Evolutionary conservation across 2,329 filamentous ascomycete species (phyloP).

Genomic region (Aspergillus pseudoglaucus): DNA sequence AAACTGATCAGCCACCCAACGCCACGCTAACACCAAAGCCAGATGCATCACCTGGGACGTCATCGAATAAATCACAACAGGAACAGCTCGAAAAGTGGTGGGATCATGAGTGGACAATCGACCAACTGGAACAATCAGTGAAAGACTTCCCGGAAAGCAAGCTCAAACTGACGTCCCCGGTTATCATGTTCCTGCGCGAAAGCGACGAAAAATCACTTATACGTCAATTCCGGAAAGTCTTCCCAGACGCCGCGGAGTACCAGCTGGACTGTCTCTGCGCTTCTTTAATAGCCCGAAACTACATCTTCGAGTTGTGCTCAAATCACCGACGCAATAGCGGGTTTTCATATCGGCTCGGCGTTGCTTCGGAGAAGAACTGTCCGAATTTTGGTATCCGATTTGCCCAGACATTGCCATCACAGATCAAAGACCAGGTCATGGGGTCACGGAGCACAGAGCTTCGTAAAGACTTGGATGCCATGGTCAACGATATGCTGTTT

Average conservation of each 20-base stretch:
- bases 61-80: slow-evolving; percentile 20
- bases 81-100: slow-evolving; percentile 26
- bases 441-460: slow-evolving; percentile 26
- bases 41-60: slow-evolving; percentile 11
- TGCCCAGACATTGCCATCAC: slow-evolving; percentile 18
- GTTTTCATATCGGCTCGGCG: slow-evolving; percentile 18
- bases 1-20: slow-evolving; percentile 15
- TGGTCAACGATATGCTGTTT: slow-evolving; percentile 32
- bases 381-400: slow-evolving; percentile 28
- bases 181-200: slow-evolving; percentile 32
- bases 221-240: slow-evolving; percentile 31
- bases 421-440: slow-evolving; percentile 24
- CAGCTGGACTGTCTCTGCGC: slow-evolving; percentile 33
- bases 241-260: slow-evolving; percentile 26
- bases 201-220: slow-evolving; percentile 30
- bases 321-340: slow-evolving; percentile 17
- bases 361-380: slow-evolving; percentile 28
- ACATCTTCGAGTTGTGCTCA: slow-evolving; percentile 27
- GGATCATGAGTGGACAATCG: slow-evolving; percentile 36
- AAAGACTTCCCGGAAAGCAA: slow-evolving; percentile 30
- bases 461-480: slow-evolving; percentile 24
- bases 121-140: slow-evolving; percentile 32
- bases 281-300: slow-evolving; percentile 31
- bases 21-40: slow-evolving; percentile 9
- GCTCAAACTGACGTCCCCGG: slow-evolving; percentile 33